These are phyloP conservation scores for Waltergamsia citrina DNA, from an alignment of 2,329 filamentous ascomycete genomes.

Conservation along the genomic window DNA sequence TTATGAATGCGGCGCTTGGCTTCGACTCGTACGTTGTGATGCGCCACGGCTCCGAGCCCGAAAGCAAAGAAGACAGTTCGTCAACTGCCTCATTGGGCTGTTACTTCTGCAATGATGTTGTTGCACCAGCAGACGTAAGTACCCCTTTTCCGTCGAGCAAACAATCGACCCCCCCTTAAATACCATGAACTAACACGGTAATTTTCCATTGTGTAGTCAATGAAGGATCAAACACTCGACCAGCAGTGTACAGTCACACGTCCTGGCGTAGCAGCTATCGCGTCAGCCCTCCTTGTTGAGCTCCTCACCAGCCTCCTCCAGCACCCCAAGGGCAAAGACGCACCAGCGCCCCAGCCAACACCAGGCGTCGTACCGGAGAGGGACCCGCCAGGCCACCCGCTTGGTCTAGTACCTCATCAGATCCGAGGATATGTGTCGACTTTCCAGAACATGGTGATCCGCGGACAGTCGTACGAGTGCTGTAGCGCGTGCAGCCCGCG, in stretches of 20 bases:
- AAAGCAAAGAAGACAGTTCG: constrained; percentile 44
- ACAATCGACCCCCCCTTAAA: not conserved
- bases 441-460: constrained; percentile 66
- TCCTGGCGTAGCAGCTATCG: constrained; percentile 84
- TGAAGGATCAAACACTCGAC: constrained; percentile 91
- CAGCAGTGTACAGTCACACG: constrained; percentile 97
- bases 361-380: constrained; percentile 35
- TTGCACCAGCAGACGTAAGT: constrained; percentile 84
- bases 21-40: constrained; percentile 98
- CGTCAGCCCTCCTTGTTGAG: constrained; percentile 85
- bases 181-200: constrained; percentile 1
- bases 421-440: constrained; percentile 68
- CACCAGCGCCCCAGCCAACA: constrained; percentile 42
- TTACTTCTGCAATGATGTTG: constrained; percentile 98
- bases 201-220: constrained; percentile 52
- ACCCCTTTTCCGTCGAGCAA: too few species aligned
- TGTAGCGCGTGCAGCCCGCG: constrained; percentile 72
- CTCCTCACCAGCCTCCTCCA: constrained; percentile 81
- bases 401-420: constrained; percentile 69
- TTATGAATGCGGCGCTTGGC: constrained; percentile 91
- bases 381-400: constrained; percentile 47
- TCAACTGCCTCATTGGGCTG: constrained; percentile 75
- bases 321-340: constrained; percentile 62
- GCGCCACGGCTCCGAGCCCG: constrained; percentile 83
- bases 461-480: constrained; percentile 66